phyloP scores from a whole-genome alignment of 768 basidiomycete genomes.

The Naganishia onofrii region DNA sequence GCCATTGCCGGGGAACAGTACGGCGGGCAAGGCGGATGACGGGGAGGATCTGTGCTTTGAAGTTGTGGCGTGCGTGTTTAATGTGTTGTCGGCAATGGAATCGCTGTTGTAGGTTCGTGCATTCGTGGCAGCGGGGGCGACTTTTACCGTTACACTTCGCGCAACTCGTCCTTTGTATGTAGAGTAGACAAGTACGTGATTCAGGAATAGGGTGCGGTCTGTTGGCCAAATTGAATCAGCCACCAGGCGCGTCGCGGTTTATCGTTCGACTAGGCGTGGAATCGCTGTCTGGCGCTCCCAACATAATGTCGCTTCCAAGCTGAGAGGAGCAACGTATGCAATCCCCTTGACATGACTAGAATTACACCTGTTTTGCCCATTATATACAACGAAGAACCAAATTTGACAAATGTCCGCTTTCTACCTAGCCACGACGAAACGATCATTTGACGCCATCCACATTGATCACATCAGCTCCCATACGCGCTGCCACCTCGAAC shows the following conservation, averaged over 20 bases:
- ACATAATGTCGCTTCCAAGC: too few relatives aligned
- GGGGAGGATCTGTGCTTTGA: slow-evolving; percentile 75
- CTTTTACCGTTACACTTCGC: too few relatives aligned
- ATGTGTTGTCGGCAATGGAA: slow-evolving; percentile 88
- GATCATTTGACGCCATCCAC: slow-evolving; percentile 10
- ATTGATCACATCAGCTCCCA: slow-evolving; percentile 30
- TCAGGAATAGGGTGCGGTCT: neutral
- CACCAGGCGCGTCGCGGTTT: too few relatives aligned
- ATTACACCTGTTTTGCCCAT: neutral
- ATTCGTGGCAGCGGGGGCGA: neutral
- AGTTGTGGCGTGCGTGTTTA: slow-evolving; percentile 84
- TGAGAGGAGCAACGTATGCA: neutral
- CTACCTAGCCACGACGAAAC: neutral
- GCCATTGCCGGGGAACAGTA: slow-evolving; percentile 25
- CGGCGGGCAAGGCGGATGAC: slow-evolving; percentile 44
- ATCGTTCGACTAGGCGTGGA: too few relatives aligned
- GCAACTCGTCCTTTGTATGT: slow-evolving; percentile 6
- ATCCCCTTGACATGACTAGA: neutral
- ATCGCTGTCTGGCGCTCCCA: too few relatives aligned
- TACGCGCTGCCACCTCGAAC: slow-evolving; percentile 37
- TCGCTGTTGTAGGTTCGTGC: neutral
- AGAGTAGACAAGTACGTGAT: neutral
- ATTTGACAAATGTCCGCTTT: too few relatives aligned
- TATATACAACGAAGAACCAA: neutral
- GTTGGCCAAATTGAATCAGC: too few relatives aligned